Evolutionary conservation across 495 filamentous ascomycete species (phyloP).

Genomic region (Barbatosphaeria neglecta): DNA sequence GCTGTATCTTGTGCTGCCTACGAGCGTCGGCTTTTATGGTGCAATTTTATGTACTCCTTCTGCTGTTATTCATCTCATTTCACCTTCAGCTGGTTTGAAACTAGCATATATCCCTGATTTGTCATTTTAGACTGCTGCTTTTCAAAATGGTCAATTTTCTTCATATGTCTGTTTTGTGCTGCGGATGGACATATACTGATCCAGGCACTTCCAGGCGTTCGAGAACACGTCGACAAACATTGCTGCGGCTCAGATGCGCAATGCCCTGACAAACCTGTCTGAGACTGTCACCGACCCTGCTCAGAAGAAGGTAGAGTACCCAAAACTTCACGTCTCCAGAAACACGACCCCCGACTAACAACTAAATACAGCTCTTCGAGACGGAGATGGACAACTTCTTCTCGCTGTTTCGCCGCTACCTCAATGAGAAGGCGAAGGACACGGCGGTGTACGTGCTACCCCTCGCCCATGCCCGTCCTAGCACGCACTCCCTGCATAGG

Average conservation of each 20-base stretch:
- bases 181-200: constrained; percentile 9
- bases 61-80: no score
- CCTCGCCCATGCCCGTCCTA: no score
- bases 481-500: neutral
- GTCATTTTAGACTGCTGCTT: neutral
- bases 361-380: constrained; percentile 58
- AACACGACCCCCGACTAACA: neutral
- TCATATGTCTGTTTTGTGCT: neutral
- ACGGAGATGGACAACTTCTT: constrained; percentile 99
- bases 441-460: constrained; percentile 69
- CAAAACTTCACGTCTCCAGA: neutral
- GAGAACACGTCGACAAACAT: constrained; percentile 98
- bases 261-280: constrained; percentile 82
- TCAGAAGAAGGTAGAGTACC: constrained; percentile 61
- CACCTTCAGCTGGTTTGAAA: no score
- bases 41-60: no score
- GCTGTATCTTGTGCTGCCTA: no score
- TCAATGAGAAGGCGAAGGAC: constrained; percentile 98
- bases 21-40: no score
- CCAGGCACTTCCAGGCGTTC: constrained; percentile 59
- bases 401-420: constrained; percentile 89
- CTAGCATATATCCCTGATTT: no score
- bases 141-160: neutral
- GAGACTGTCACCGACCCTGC: constrained; percentile 75
- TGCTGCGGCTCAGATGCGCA: constrained; percentile 97